Conservation (phyloP, 768 basidiomycete genomes). For the Boletus tomentosulus region DNA sequence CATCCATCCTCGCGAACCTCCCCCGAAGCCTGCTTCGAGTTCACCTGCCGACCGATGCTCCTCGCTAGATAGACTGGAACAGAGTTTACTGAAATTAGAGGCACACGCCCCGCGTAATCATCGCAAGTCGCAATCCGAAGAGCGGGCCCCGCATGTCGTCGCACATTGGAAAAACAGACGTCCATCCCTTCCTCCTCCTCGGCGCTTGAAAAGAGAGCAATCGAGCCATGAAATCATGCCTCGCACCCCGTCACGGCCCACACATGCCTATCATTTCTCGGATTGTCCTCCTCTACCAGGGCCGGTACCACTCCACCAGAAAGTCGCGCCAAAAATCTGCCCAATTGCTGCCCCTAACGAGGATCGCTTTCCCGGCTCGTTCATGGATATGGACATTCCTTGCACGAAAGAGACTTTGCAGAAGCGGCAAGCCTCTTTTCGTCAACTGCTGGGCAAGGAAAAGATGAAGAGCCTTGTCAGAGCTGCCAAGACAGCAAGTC, state of each 20-base stretch:
- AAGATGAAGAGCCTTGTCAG: conserved; percentile 19
- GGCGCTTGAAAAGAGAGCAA: conserved; percentile 11
- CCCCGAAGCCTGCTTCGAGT: conserved; percentile 16
- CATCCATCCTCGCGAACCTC: conserved; percentile 15
- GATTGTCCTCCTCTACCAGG: conserved; percentile 5
- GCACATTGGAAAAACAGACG: conserved; percentile 7
- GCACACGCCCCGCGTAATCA: conserved; percentile 26
- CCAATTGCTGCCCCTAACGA: not conserved
- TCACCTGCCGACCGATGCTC: conserved; percentile 20
- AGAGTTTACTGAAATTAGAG: conserved; percentile 32
- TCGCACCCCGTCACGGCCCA: not conserved
- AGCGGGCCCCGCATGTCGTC: conserved; percentile 1
- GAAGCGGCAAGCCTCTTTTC: conserved; percentile 13
- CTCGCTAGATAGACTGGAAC: conserved; percentile 31
- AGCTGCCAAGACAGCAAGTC: conserved; percentile 26
- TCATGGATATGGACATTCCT: conserved; percentile 34
- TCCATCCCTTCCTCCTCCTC: conserved; percentile 21
- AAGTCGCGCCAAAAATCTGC: not conserved
- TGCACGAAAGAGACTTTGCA: conserved; percentile 1
- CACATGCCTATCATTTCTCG: conserved; percentile 4
- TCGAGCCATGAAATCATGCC: conserved; percentile 2
- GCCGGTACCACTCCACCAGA: not conserved
- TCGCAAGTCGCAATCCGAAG: conserved; percentile 19
- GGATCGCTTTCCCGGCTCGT: conserved; percentile 16
- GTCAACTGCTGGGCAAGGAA: conserved; percentile 7